These are phyloP conservation scores for Pythium aphanidermatum DNA, from an alignment of 352 stramenopile genomes.

Conservation along the genomic window DNA sequence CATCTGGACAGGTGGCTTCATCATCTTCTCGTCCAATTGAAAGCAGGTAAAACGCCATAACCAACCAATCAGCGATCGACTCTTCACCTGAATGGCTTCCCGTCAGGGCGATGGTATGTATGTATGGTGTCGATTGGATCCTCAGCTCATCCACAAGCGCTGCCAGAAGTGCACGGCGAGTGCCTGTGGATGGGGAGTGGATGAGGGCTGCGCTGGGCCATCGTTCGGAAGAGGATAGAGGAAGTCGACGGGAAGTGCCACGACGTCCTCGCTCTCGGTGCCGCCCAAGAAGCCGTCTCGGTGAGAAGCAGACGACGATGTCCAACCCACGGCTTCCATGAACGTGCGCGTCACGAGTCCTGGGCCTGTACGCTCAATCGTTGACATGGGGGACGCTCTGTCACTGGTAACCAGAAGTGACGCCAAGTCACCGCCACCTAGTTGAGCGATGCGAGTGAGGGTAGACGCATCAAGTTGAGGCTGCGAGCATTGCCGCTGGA, in stretches of 20 bases:
- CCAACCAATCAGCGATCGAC: neutral
- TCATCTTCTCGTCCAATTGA: neutral
- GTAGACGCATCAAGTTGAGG: conserved; percentile 14
- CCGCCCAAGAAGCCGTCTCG: conserved; percentile 21
- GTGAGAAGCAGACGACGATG: neutral
- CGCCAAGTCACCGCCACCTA: conserved; percentile 10
- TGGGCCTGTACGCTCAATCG: conserved; percentile 44
- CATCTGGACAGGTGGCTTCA: neutral
- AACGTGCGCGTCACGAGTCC: conserved; percentile 48
- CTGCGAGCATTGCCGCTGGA: conserved; percentile 9
- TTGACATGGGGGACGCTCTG: conserved; percentile 22
- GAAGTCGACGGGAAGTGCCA: conserved; percentile 27
- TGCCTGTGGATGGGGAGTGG: conserved; percentile 2
- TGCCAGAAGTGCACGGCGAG: conserved; percentile 47
- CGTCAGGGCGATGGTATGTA: neutral
- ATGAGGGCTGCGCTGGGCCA: neutral
- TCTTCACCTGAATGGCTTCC: neutral
- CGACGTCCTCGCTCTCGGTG: conserved; percentile 8
- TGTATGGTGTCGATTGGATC: neutral
- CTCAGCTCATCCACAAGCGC: conserved; percentile 21
- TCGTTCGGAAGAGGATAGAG: conserved; percentile 45
- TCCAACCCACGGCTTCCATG: conserved; percentile 38
- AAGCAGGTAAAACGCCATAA: neutral
- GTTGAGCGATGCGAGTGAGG: conserved; percentile 13
- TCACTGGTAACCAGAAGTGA: neutral